Conservation (phyloP, 2,329 filamentous ascomycete genomes). For the Paradendryphiella salina region DNA sequence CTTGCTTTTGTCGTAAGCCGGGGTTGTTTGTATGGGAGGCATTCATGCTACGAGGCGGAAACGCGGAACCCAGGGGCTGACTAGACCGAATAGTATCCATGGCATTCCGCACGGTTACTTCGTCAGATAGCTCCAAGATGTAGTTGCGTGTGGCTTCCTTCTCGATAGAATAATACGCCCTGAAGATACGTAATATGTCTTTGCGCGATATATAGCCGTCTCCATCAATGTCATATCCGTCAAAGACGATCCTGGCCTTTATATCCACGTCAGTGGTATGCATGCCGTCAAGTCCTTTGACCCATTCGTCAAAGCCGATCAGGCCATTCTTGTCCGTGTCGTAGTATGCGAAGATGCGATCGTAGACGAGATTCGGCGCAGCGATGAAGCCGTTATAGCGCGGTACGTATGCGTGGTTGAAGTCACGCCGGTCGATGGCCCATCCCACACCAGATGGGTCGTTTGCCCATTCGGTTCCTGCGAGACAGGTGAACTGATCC, state of each 20-base stretch:
- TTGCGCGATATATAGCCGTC: constrained; percentile 84
- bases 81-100: constrained; percentile 49
- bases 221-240: constrained; percentile 86
- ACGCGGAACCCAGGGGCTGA: constrained; percentile 53
- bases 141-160: constrained; percentile 86
- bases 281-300: constrained; percentile 74
- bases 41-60: constrained; percentile 45
- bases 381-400: constrained; percentile 78
- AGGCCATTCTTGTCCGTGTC: constrained; percentile 86
- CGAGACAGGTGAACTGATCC: constrained; percentile 96
- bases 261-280: constrained; percentile 54
- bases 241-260: constrained; percentile 66
- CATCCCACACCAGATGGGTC: constrained; percentile 77
- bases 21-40: constrained; percentile 20
- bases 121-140: constrained; percentile 73
- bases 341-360: constrained; percentile 96
- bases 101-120: constrained; percentile 65
- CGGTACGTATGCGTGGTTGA: constrained; percentile 86
- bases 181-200: constrained; percentile 89
- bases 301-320: constrained; percentile 90
- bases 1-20: constrained; percentile 38
- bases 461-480: constrained; percentile 78
- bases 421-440: constrained; percentile 90
- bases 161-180: constrained; percentile 88
- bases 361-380: constrained; percentile 86